phyloP scores from a whole-genome alignment of 2,329 filamentous ascomycete species.

The Colletotrichum brevisporum region DNA sequence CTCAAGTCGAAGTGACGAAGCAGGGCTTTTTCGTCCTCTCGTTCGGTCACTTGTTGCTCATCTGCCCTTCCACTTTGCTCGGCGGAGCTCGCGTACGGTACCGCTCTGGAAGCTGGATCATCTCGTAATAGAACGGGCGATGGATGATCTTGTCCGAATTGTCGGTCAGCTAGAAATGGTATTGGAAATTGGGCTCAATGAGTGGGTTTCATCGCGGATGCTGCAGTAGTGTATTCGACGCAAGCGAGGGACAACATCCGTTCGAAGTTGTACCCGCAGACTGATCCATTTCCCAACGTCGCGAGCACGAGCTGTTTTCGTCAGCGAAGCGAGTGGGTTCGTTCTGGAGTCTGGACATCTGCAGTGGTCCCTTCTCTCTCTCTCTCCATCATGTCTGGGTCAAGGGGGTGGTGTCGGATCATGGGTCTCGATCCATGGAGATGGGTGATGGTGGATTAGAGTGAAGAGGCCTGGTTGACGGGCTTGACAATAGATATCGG shows the following conservation, averaged over 20 bases:
- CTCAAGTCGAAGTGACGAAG: background rate
- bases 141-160: conserved; percentile 8
- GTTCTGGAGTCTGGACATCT: background rate
- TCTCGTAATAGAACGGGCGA: background rate
- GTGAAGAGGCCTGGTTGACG: background rate
- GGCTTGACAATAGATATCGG: background rate
- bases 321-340: background rate
- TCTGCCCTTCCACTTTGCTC: background rate
- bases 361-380: background rate
- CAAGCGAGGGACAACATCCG: too few relatives aligned
- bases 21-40: conserved; percentile 2
- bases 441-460: conserved; percentile 6
- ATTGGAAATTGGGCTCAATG: conserved; percentile 7
- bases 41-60: too few relatives aligned
- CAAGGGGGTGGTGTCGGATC: background rate
- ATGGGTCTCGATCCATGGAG: conserved; percentile 1
- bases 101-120: background rate
- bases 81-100: background rate
- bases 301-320: background rate
- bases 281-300: conserved; percentile 21
- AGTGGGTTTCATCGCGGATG: conserved; percentile 1
- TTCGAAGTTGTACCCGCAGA: background rate
- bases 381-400: background rate
- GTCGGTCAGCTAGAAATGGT: conserved; percentile 6
- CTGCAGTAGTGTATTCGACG: background rate